Evolutionary conservation across 73 alveolate species (phyloP), one percentile per base, ranked within the genome.

Genomic region (Durusdinium trenchii): DNA sequence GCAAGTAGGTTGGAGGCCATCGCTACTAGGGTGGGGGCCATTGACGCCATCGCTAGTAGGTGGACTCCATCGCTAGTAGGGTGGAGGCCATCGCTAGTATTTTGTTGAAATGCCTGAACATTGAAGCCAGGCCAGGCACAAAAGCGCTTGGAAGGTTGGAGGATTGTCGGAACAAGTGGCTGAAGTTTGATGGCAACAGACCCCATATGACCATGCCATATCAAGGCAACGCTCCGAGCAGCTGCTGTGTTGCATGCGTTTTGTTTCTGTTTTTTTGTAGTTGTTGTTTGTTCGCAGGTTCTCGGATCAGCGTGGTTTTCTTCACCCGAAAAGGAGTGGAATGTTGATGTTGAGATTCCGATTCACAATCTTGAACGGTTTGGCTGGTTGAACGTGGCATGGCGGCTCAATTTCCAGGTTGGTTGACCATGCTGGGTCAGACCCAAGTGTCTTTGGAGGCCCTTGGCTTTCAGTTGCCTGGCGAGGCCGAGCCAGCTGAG

Each of bases 121-220:
- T n/a, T n/a, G n/a, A n/a, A n/a, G 35, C 52, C 26, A 89, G 96
- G 96, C 96, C 96, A 3, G 96, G 96, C 38, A 45, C 60, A 38
- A 89, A 89, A 89, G 96, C 64, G 51, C 76, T 38, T 36, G 96
- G 96, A 89, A 30, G 96, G 32, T 69, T 89, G 71, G 96, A 89
- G 51, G 96, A 89, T 32, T 89, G 96, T 36, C 96, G 51, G 86
- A 89, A 89, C 96, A 89, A 89, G 69, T 89, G 96, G 96, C 71
- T 89, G 71, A 89, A 89, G 96, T 89, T 89, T 35, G 96, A 89
- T 64, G 96, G 96, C 71, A 89, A 89, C 96, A 89, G 54, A 40
- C 96, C 96, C 32, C 96, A 89, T 69, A 89, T 89, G 96, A 89
- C 96, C n/a, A 89, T 89, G 96, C 96, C 96, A 64, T 89, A 89